Evolutionary conservation across 2,329 filamentous ascomycete species (phyloP).

Genomic region (Tolypocladium pustulatum): DNA sequence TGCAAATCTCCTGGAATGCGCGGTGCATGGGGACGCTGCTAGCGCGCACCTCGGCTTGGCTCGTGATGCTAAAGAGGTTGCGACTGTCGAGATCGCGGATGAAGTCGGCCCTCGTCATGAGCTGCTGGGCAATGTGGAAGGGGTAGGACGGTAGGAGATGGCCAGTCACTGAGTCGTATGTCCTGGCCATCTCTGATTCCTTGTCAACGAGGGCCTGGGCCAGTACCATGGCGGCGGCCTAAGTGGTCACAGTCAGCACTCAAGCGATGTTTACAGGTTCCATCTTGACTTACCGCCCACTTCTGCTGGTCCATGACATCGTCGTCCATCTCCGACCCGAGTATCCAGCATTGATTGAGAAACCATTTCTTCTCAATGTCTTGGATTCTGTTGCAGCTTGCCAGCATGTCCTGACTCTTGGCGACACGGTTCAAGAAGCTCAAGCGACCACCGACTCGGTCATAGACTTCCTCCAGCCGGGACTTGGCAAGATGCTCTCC

Average conservation of each 20-base stretch:
- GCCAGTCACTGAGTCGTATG: slow-evolving; percentile 54
- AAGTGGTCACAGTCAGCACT: background rate
- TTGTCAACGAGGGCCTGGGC: slow-evolving; percentile 83
- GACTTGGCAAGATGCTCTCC: slow-evolving; percentile 43
- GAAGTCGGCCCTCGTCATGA: slow-evolving; percentile 95
- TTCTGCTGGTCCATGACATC: slow-evolving; percentile 99
- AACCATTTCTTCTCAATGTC: slow-evolving; percentile 67
- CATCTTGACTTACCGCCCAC: slow-evolving; percentile 58
- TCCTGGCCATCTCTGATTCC: slow-evolving; percentile 55
- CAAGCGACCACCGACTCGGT: slow-evolving; percentile 76
- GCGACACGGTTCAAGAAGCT: slow-evolving; percentile 85
- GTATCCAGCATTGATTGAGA: slow-evolving; percentile 64
- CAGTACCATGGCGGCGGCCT: slow-evolving; percentile 88
- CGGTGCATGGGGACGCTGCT: slow-evolving; percentile 94
- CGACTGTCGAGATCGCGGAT: slow-evolving; percentile 86
- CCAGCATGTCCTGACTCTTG: slow-evolving; percentile 72
- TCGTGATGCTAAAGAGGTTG: slow-evolving; percentile 93
- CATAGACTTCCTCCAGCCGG: slow-evolving; percentile 68
- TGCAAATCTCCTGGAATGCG: slow-evolving; percentile 79
- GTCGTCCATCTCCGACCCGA: slow-evolving; percentile 73
- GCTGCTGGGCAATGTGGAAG: slow-evolving; percentile 73
- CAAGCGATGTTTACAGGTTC: background rate
- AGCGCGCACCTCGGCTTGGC: slow-evolving; percentile 74
- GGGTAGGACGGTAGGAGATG: slow-evolving; percentile 73
- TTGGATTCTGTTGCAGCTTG: slow-evolving; percentile 64